Base-by-base conservation (phyloP, 2,329 filamentous ascomycete genomes). In the Aspergillus alliaceus region DNA sequence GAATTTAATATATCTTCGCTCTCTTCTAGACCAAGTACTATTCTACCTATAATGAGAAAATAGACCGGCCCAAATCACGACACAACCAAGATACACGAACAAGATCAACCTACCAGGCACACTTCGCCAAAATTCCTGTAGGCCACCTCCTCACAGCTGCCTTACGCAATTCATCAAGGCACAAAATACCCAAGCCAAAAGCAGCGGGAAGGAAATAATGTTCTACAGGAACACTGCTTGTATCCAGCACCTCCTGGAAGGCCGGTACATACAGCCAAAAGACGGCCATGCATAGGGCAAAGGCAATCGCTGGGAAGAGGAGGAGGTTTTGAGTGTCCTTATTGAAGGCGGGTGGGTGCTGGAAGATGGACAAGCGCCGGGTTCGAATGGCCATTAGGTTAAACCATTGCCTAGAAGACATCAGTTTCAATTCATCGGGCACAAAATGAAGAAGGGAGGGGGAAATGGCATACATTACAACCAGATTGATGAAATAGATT, bases 401-500 rank as follows among this genome's bases (percentile, higher is more conserved):
- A 79, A 91, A 91, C 80, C 86, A 87, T 79, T 90, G 88, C 80
- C 82, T 68, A 12, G 9, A 37, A 9, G 0, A 9, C n/a, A 20
- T 51, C 27, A 53, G 54, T 39, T n/a, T 3, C n/a, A 3, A 8
- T 34, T 39, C 12, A 1, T 22, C 1, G 18, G 37, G 2, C 12
- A 39, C 2, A 12, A 24, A 12, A 9, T 74, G 53, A 20, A 14
- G n/a, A 7, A 29, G 18, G n/a, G 49, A 27, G 39, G 15, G 32
- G 1, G 44, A 1, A 15, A 7, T 6, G n/a, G 24, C 1, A 47
- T 77, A 84, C 88, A 93, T 91, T 49, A 93, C 86, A 2, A 93
- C 90, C 22, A 93, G 77, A 58, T 87, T 93, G 63, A 92, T 84
- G 65, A 93, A 93, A 73, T 93, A 93, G 58, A 93, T 87, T 15